These are phyloP conservation scores for Fraxinus latifolia DNA, from an alignment of 305 asterid species.

Conservation along the genomic window DNA sequence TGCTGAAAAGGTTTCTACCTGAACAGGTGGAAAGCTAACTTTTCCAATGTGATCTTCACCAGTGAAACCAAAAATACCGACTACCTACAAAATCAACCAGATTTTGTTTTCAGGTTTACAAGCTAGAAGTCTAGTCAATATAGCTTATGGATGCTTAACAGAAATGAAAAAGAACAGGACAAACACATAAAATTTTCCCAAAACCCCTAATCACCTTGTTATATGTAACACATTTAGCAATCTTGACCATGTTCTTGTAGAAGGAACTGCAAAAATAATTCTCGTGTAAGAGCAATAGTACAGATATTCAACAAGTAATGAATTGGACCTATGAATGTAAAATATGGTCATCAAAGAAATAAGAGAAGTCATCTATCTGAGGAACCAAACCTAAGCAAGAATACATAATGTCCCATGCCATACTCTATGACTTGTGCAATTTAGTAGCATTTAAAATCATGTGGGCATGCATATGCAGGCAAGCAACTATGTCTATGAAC, in stretches of 20 bases:
- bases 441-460: background rate
- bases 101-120: constrained; percentile 16
- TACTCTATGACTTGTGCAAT: background rate
- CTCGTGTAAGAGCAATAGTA: background rate
- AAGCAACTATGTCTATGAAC: background rate
- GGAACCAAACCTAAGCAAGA: background rate
- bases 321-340: background rate
- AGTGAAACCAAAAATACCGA: constrained; percentile 82
- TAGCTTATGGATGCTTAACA: background rate
- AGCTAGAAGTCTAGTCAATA: background rate
- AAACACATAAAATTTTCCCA: background rate
- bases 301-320: background rate
- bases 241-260: constrained; percentile 81
- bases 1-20: constrained; percentile 42
- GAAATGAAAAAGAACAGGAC: background rate
- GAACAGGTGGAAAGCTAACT: constrained; percentile 85
- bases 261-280: constrained; percentile 54
- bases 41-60: constrained; percentile 98
- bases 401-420: background rate
- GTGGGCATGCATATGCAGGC: background rate
- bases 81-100: constrained; percentile 51
- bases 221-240: constrained; percentile 83
- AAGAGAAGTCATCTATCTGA: background rate
- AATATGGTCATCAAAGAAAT: constrained; percentile 3
- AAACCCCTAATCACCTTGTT: constrained; percentile 57